A percentile compares a stretch with the other conserved stretches of the same genome.
These are phyloP conservation scores for Pythium guiyangense DNA, from an alignment of 352 stramenopile genomes.

Conservation along the genomic window DNA sequence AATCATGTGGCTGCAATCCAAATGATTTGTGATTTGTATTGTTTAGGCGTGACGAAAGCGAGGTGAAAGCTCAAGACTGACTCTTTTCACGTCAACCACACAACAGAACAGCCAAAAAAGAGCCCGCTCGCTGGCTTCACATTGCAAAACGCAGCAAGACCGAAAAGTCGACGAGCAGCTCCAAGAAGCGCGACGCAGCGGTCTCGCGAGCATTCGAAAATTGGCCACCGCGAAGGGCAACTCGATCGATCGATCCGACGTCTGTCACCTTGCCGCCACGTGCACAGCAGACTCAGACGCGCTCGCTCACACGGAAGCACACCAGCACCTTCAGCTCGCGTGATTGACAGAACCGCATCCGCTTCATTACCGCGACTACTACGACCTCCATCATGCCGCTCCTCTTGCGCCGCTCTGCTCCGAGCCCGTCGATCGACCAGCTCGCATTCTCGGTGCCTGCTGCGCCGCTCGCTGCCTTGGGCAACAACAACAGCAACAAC, in stretches of 20 bases:
- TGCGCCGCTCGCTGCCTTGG: constrained; percentile 19
- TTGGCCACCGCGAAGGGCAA: neutral
- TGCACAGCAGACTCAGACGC: neutral
- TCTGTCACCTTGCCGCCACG: neutral
- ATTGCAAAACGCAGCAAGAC: neutral
- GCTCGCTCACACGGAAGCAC: neutral
- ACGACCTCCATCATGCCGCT: constrained; percentile 49
- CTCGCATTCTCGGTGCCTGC: constrained; percentile 44
- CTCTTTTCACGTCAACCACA: too few species aligned
- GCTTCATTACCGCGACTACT: neutral
- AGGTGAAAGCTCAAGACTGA: too few species aligned
- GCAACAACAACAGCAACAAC: constrained; percentile 3
- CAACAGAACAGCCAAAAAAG: too few species aligned
- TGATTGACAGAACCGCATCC: neutral
- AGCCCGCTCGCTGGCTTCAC: neutral
- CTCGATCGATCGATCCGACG: neutral
- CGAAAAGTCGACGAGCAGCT: neutral
- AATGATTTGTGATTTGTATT: too few species aligned
- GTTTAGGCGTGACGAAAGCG: too few species aligned
- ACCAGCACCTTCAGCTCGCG: neutral
- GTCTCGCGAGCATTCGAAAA: constrained; percentile 11
- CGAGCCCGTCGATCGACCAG: constrained; percentile 69
- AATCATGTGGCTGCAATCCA: too few species aligned
- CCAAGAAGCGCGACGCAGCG: neutral
- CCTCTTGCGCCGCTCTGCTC: constrained; percentile 56